A percentile compares a stretch with the other conserved stretches of the same genome.
phyloP scores from a whole-genome alignment of 768 basidiomycete genomes.

The Russula brevipes region DNA sequence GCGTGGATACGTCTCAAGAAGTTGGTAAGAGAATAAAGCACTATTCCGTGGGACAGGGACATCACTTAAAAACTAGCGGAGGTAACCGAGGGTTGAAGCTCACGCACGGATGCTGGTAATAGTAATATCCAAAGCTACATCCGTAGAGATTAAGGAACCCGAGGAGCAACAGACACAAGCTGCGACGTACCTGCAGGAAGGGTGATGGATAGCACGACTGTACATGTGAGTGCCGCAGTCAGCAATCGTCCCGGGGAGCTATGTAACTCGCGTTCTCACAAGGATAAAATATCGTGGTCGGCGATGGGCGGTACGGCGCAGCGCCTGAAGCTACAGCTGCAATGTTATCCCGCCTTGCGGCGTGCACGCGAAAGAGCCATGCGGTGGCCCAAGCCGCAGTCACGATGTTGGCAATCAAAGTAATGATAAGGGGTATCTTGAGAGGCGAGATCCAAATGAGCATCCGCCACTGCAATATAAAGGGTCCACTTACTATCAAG shows the following conservation, averaged over 20 bases:
- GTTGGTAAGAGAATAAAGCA: slow-evolving; percentile 2
- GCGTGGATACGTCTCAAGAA: slow-evolving; percentile 11
- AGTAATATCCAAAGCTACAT: slow-evolving; percentile 8
- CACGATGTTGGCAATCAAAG: neutral
- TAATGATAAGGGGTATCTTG: slow-evolving; percentile 7
- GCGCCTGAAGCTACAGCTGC: too few species aligned
- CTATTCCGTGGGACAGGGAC: neutral
- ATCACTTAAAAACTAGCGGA: neutral
- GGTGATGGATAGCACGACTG: slow-evolving; percentile 10
- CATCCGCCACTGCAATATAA: neutral
- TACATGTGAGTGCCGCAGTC: neutral
- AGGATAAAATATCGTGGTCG: neutral
- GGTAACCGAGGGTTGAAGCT: neutral
- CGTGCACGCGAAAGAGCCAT: neutral
- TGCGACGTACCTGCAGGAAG: slow-evolving; percentile 14
- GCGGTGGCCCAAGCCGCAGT: slow-evolving; percentile 1
- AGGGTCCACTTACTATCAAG: slow-evolving; percentile 4
- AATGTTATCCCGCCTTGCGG: neutral
- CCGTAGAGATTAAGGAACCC: neutral
- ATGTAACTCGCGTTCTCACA: slow-evolving; percentile 9
- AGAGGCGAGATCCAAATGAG: neutral
- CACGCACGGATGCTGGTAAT: slow-evolving; percentile 12
- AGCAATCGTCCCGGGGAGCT: neutral
- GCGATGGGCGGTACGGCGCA: too few species aligned
- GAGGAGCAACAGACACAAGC: neutral